A percentile compares a stretch with the other conserved stretches of the same genome.
Conservation (phyloP, 345 rosid genomes). For the Citrus hindsii region DNA sequence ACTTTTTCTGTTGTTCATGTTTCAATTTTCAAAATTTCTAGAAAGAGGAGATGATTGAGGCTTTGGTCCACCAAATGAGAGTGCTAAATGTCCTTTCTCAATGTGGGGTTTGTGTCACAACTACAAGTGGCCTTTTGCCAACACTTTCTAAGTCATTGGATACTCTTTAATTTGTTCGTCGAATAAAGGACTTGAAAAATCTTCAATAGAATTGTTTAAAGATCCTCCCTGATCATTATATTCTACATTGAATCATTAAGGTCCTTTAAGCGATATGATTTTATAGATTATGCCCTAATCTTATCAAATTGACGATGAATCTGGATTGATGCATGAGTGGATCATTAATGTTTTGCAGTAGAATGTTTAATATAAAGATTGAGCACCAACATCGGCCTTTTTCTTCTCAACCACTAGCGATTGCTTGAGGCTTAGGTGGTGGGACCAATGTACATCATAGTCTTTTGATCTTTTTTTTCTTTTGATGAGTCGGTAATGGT, state of each 20-base stretch:
- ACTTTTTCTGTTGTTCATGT: neutral
- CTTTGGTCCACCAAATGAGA: neutral
- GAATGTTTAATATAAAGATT: neutral
- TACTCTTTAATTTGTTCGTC: constrained; percentile 7
- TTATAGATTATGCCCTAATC: neutral
- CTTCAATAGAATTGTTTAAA: neutral
- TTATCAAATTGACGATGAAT: neutral
- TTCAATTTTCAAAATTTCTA: neutral
- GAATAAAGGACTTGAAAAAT: constrained; percentile 7
- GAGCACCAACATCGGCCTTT: neutral
- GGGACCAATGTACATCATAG: constrained; percentile 2
- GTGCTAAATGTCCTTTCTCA: neutral
- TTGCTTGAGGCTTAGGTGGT: constrained; percentile 2
- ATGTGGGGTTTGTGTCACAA: constrained; percentile 13
- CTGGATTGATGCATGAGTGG: constrained; percentile 15
- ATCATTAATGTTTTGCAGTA: neutral
- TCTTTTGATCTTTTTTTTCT: neutral
- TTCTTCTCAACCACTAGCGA: constrained; percentile 9
- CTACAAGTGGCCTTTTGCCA: neutral
- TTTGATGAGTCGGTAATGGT: too few species aligned
- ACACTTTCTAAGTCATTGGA: constrained; percentile 23
- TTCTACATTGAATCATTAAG: constrained; percentile 2
- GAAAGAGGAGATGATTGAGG: neutral
- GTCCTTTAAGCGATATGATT: constrained; percentile 14
- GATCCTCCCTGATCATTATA: constrained; percentile 9